A percentile compares a stretch with the other conserved stretches of the same genome.
These are phyloP conservation scores for Filobasidium floriforme DNA, from an alignment of 768 basidiomycete genomes.

Conservation along the genomic window DNA sequence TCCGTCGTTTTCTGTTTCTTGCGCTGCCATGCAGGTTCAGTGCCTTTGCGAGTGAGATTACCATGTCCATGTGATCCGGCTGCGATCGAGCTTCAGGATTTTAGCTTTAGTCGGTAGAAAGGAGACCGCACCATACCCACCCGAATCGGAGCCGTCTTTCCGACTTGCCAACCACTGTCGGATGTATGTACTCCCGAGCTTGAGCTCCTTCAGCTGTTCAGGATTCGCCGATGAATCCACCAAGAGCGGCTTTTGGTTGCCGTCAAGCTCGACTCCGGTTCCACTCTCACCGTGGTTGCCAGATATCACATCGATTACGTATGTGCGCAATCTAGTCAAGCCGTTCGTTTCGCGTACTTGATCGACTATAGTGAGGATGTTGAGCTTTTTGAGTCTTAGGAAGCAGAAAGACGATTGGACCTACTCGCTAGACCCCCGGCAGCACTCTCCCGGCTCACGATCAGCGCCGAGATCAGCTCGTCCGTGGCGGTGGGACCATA, in stretches of 20 bases:
- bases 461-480: slow-evolving; percentile 77
- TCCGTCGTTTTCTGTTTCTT: too few species aligned
- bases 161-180: slow-evolving; percentile 66
- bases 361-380: slow-evolving; percentile 52
- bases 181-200: slow-evolving; percentile 93
- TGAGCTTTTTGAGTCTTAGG: neutral
- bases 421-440: slow-evolving; percentile 68
- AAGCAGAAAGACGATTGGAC: slow-evolving; percentile 19
- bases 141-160: neutral
- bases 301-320: slow-evolving; percentile 81
- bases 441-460: slow-evolving; percentile 83
- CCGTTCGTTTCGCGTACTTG: slow-evolving; percentile 53
- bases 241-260: slow-evolving; percentile 43
- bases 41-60: too few species aligned
- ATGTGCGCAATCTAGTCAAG: slow-evolving; percentile 59
- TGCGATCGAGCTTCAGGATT: too few species aligned
- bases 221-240: slow-evolving; percentile 56
- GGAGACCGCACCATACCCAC: too few species aligned
- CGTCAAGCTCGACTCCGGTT: slow-evolving; percentile 36
- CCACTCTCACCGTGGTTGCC: neutral
- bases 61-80: too few species aligned
- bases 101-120: too few species aligned
- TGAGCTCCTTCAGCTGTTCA: slow-evolving; percentile 63
- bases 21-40: too few species aligned
- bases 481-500: slow-evolving; percentile 87